Percentiles rank a stretch among this genome's conserved stretches.
phyloP scores from a whole-genome alignment of 179 eudicot species.

The Spinacia oleracea region DNA sequence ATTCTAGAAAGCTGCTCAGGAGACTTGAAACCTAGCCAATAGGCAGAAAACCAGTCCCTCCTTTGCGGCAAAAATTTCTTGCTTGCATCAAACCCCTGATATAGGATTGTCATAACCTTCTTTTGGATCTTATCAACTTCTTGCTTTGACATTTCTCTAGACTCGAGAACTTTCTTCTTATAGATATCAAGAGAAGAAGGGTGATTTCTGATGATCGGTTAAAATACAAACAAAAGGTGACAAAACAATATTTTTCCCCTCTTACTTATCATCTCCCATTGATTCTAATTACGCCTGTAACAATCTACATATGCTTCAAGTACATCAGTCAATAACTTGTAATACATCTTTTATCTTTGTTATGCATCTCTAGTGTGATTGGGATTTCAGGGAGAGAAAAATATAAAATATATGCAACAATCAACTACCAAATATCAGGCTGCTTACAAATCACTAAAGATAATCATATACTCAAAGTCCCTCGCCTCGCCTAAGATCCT shows the following conservation, averaged over 20 bases:
- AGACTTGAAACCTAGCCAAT: constrained; percentile 87
- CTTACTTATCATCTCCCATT: neutral
- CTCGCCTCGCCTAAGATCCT: too few species aligned
- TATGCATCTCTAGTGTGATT: too few species aligned
- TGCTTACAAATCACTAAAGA: too few species aligned
- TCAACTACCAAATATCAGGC: too few species aligned
- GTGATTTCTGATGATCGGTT: constrained; percentile 72
- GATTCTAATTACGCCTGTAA: neutral
- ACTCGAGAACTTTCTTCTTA: constrained; percentile 64
- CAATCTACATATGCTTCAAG: constrained; percentile 5
- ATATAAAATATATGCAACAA: too few species aligned
- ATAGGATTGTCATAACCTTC: constrained; percentile 74
- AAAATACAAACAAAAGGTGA: constrained; percentile 13
- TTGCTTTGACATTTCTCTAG: constrained; percentile 67
- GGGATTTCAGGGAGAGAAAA: too few species aligned
- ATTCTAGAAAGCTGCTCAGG: constrained; percentile 89
- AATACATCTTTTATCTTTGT: too few species aligned
- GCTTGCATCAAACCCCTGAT: constrained; percentile 85
- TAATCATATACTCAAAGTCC: too few species aligned
- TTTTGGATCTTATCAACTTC: constrained; percentile 62
- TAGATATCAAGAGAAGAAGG: constrained; percentile 80
- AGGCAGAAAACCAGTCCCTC: constrained; percentile 97
- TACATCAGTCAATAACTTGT: neutral
- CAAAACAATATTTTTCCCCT: neutral
- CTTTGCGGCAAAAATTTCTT: constrained; percentile 61